phyloP scores from a whole-genome alignment of 108 stramenopile species.

The Fragilaria crotonensis region DNA sequence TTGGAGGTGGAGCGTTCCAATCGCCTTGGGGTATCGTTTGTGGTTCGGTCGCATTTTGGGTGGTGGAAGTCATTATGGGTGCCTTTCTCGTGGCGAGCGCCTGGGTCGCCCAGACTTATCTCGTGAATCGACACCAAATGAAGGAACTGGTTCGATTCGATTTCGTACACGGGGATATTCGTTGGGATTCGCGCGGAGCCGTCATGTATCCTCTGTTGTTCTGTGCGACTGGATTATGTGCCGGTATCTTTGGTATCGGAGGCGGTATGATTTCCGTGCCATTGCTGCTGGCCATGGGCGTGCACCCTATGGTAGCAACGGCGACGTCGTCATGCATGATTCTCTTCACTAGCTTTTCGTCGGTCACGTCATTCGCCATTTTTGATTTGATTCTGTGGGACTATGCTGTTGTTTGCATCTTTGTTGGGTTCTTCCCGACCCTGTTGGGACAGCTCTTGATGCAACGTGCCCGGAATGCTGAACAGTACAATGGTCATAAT shows the following conservation, averaged over 20 bases:
- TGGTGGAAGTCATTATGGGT: constrained; percentile 79
- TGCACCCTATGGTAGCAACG: constrained; percentile 86
- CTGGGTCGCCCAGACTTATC: constrained; percentile 72
- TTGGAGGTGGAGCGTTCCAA: constrained; percentile 86
- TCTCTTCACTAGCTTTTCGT: constrained; percentile 84
- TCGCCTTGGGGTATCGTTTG: constrained; percentile 89
- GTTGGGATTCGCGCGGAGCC: constrained; percentile 83
- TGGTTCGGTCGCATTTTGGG: constrained; percentile 87
- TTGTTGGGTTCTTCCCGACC: constrained; percentile 80
- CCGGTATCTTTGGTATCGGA: constrained; percentile 88
- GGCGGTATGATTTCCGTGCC: constrained; percentile 93
- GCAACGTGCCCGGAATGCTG: constrained; percentile 26
- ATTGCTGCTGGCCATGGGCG: constrained; percentile 93
- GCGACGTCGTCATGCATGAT: constrained; percentile 92
- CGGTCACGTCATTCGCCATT: constrained; percentile 89
- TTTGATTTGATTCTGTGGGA: constrained; percentile 85
- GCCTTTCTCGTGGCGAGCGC: constrained; percentile 73
- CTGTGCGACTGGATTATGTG: constrained; percentile 85
- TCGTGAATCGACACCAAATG: constrained; percentile 69
- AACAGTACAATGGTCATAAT: constrained; percentile 26
- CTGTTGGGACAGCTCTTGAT: constrained; percentile 85
- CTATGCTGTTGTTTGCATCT: constrained; percentile 76
- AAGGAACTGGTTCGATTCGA: constrained; percentile 82
- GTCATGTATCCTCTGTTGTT: constrained; percentile 87
- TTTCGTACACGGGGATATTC: constrained; percentile 93